These are phyloP conservation scores for Eremomyces bilateralis DNA, from an alignment of 495 filamentous ascomycete species.

Conservation along the genomic window DNA sequence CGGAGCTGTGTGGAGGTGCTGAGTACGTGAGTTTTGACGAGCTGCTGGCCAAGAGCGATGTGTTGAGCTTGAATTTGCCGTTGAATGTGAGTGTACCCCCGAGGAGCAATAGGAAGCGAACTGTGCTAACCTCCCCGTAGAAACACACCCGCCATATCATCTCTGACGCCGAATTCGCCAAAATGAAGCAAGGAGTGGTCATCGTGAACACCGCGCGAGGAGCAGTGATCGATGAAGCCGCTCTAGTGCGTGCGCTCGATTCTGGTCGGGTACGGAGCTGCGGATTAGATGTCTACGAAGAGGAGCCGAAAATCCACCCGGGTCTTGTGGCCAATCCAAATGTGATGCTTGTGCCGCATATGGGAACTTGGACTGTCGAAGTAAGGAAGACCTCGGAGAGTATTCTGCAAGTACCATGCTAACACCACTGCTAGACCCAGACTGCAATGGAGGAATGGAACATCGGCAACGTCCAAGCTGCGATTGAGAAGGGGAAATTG, in stretches of 20 bases:
- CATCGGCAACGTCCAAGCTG: constrained; percentile 36
- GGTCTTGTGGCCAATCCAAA: constrained; percentile 36
- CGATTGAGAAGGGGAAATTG: constrained; percentile 31
- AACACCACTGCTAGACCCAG: constrained; percentile 24
- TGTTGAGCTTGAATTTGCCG: constrained; percentile 55
- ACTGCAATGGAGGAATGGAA: constrained; percentile 42
- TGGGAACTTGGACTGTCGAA: constrained; percentile 48
- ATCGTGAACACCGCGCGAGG: constrained; percentile 54
- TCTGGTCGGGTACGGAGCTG: constrained; percentile 35
- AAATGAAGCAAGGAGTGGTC: constrained; percentile 50
- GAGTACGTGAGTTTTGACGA: constrained; percentile 49
- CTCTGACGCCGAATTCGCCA: constrained; percentile 34
- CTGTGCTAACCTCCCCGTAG: constrained; percentile 15
- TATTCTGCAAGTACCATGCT: not conserved
- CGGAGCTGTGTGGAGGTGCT: constrained; percentile 35
- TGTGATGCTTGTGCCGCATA: constrained; percentile 42
- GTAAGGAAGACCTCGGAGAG: constrained; percentile 17
- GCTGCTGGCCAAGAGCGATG: constrained; percentile 41
- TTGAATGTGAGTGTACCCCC: constrained; percentile 35
- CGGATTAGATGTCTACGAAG: constrained; percentile 49
- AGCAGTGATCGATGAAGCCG: constrained; percentile 49
- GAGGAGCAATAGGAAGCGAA: not conserved
- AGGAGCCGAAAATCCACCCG: constrained; percentile 43
- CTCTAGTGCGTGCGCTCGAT: constrained; percentile 39
- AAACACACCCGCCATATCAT: constrained; percentile 45